Evolutionary conservation across 352 stramenopile genomes (phyloP), one percentile per base, ranked within the genome.

Genomic region (Globisporangium sylvaticum): DNA sequence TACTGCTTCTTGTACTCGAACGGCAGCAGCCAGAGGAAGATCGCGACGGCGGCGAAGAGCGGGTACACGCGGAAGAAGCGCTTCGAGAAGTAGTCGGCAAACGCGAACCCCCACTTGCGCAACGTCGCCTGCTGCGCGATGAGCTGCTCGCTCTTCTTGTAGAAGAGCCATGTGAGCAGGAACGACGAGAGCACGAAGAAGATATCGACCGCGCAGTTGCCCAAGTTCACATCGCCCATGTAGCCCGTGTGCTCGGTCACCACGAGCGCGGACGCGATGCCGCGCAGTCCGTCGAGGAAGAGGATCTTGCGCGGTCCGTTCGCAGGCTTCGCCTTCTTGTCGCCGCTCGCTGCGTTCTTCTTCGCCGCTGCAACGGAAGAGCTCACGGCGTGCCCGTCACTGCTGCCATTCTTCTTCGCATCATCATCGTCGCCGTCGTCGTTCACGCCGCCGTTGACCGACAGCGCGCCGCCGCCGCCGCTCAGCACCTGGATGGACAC

Each of bases 31-130:
- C 58, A 73, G 20, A 83, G 44, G 10, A 78, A 31, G 18, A 76
- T 56, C 7, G 75, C 79, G 18, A 71, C 64, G 39, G 74, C 4
- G n/a, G 65, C 67, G 46, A 87, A 84, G 20, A 87, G 65, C 58
- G 79, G 79, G 55, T 87, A 87, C 4, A 87, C 79, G 25, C 77
- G 77, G 22, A 87, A 76, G 54, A 87, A 80, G 1, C 77, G 79
- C 54, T 83, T 83, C 29, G 61, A 70, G 54, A 81, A 76, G 63
- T 87, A 84, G 68, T 85, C 77, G 20, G 52, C 25, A 32, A 80
- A 34, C 24, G 52, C 25, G 48, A 53, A 66, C 15, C 12, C 32
- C 65, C 65, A 70, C 14, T 66, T 72, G 9, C 57, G 46, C 3
- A 31, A 24, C 24, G 54, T 66, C 9, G 66, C 62, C 10, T 27